A percentile compares a stretch with the other conserved stretches of the same genome.
phyloP scores from a whole-genome alignment of 192 early-diverging fungal species.

The Chytriomyces sp. region DNA sequence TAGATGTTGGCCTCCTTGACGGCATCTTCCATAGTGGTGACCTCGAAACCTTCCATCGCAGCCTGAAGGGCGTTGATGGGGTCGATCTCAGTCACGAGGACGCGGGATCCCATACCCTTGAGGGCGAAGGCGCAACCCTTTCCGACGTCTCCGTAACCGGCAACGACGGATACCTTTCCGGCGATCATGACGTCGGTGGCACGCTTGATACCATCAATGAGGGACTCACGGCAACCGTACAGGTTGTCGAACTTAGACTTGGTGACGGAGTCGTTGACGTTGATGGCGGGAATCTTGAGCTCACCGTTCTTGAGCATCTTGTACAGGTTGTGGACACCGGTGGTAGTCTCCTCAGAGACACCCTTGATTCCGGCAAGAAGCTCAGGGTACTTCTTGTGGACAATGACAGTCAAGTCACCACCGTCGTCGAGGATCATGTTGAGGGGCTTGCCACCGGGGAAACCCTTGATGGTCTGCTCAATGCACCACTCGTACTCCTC shows the following conservation, averaged over 20 bases:
- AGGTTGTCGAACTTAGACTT: slow-evolving; percentile 99
- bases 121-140: slow-evolving; percentile 98
- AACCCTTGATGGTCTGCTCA: slow-evolving; percentile 88
- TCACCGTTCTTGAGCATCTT: slow-evolving; percentile 96
- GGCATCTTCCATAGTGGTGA: slow-evolving; percentile 98
- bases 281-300: slow-evolving; percentile 98
- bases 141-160: slow-evolving; percentile 99
- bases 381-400: slow-evolving; percentile 95
- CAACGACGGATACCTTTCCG: slow-evolving; percentile 96
- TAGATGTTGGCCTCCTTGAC: slow-evolving; percentile 92
- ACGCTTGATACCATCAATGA: slow-evolving; percentile 99
- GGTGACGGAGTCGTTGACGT: slow-evolving; percentile 99
- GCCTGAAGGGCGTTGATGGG: slow-evolving; percentile 99
- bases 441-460: slow-evolving; percentile 90
- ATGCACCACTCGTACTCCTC: slow-evolving; percentile 99
- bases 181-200: slow-evolving; percentile 99
- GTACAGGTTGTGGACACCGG: slow-evolving; percentile 99
- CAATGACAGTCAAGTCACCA: slow-evolving; percentile 93
- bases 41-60: slow-evolving; percentile 98
- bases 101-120: slow-evolving; percentile 97
- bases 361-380: slow-evolving; percentile 84
- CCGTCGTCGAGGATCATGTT: slow-evolving; percentile 99
- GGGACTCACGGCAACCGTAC: slow-evolving; percentile 99
- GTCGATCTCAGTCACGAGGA: slow-evolving; percentile 97
- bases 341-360: slow-evolving; percentile 99